phyloP scores from a whole-genome alignment of 176 grass and related monocot species.

The Hsuehochloa calcarea region DNA sequence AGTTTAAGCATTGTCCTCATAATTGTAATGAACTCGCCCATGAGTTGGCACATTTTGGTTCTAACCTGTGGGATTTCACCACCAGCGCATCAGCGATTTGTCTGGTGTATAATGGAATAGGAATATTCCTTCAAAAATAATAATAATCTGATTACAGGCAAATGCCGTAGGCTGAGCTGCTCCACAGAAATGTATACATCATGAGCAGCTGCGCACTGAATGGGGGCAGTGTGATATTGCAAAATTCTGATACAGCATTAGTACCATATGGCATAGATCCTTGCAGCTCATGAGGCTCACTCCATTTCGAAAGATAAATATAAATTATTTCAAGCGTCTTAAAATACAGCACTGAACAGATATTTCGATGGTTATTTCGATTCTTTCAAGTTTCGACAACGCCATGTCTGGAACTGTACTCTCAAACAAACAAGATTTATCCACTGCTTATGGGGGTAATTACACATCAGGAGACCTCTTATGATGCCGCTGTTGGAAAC shows the following conservation, averaged over 20 bases:
- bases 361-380: constrained; percentile 21
- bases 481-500: constrained; percentile 7
- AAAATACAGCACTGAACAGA: constrained; percentile 4
- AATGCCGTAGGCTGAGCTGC: background rate
- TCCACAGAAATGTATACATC: background rate
- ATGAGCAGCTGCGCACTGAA: background rate
- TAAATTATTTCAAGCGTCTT: background rate
- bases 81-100: too few species aligned
- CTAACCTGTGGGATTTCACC: too few species aligned
- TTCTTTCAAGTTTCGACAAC: background rate
- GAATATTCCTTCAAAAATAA: too few species aligned
- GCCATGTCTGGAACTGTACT: constrained; percentile 30
- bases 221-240: background rate
- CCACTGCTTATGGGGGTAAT: constrained; percentile 28
- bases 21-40: too few species aligned
- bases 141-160: background rate
- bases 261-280: background rate
- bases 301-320: background rate
- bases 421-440: constrained; percentile 26
- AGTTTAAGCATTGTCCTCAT: too few species aligned
- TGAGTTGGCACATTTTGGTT: too few species aligned
- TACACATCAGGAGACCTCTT: constrained; percentile 30
- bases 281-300: too few species aligned
- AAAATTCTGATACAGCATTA: background rate
- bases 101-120: too few species aligned